Evolutionary conservation across 2,329 filamentous ascomycete genomes (phyloP).

Genomic region (Colletotrichum sp.): DNA sequence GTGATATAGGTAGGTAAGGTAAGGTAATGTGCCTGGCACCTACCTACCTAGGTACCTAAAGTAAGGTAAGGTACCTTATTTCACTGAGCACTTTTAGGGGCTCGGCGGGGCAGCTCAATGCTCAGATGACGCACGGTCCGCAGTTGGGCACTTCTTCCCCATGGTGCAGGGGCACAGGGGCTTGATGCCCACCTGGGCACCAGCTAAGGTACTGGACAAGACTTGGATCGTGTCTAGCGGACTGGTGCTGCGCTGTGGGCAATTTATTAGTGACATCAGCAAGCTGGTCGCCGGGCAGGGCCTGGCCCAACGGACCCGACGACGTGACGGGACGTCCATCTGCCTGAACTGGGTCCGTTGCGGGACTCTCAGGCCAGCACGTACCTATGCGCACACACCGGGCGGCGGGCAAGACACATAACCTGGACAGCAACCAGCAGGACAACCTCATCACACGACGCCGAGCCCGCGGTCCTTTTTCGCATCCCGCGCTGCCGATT

Average conservation of each 20-base stretch:
- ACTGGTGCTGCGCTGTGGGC: background rate
- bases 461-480: background rate
- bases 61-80: no score
- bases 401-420: background rate
- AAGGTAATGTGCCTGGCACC: background rate
- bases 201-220: background rate
- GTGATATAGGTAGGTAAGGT: background rate
- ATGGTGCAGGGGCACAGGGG: background rate
- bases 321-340: background rate
- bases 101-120: background rate
- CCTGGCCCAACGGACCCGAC: background rate
- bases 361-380: background rate
- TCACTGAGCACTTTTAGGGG: background rate
- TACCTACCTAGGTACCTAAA: background rate
- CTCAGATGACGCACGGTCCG: background rate
- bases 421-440: background rate
- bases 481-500: background rate
- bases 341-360: background rate
- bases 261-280: conserved; percentile 20
- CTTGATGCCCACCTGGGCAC: background rate
- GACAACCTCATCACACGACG: background rate
- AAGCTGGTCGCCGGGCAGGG: background rate
- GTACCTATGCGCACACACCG: background rate
- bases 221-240: background rate
- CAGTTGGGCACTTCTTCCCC: background rate